Base-by-base conservation (phyloP, 768 basidiomycete species). In the Leucosporidium creatinivorum region DNA sequence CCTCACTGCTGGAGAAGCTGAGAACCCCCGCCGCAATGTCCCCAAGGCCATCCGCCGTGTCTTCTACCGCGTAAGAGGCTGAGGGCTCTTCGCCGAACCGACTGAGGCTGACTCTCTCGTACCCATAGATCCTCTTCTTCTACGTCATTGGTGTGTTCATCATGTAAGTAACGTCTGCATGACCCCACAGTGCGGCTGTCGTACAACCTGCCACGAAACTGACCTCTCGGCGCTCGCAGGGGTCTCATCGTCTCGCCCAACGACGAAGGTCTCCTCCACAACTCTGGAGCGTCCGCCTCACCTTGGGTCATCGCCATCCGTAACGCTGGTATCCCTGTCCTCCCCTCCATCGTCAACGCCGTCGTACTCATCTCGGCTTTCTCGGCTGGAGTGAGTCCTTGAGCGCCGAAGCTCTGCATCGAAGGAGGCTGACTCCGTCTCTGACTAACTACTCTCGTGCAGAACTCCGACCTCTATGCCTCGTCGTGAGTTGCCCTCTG, bases 341-440 rank as follows among this genome's bases (percentile, higher is more conserved):
- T 96, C 1, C 93, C 93, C 21, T 87, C 86, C 52, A 87, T 92
- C 75, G 78, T 84, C 75, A 76, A 74, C 72, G 59, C 68, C 28
- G 74, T 75, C 26, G 81, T 94, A 19, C 79, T 98, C 70, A 91
- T 88, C 49, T 90, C 91, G 4, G 92, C 93, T 8, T 93, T 89
- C 87, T 96, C 93, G 33, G 92, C 93, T 39, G 90, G 89, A 8
- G 39, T 44, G 39, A 44, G 39, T 44, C 39, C 8, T 44, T 44
- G 8, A 8, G 39, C 39, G 8, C 39, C 15, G 13, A 17, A 44
- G 39, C 39, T 13, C 8, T 2, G 39, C 10, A 15, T 13, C 2
- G 8, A 17, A 10, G 8, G 39, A 12, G 15, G 31, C 44, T 55
- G 31, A 50, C 28, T 26, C n/a, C n/a, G n/a, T n/a, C 56, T 39